Conservation (phyloP, 208 protist species). For the Trypanosoma brucei region DNA sequence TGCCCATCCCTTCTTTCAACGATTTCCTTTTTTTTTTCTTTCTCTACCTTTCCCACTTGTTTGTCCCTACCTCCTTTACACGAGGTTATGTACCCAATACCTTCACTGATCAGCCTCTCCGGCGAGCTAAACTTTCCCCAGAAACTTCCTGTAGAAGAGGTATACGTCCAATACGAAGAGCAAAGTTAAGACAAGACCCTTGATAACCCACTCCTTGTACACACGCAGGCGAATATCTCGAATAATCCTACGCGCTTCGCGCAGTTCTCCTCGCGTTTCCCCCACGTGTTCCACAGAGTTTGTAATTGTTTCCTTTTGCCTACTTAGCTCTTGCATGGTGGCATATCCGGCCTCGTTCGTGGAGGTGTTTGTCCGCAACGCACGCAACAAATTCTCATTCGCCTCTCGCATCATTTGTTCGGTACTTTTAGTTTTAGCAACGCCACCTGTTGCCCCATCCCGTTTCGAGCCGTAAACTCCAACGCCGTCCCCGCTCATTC, state of each 20-base stretch:
- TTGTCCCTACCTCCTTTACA: background rate
- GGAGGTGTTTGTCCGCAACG: conserved; percentile 47
- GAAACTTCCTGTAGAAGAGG: conserved; percentile 67
- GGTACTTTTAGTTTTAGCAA: background rate
- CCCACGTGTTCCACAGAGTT: conserved; percentile 49
- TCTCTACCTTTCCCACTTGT: background rate
- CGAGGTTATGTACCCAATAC: too few relatives aligned
- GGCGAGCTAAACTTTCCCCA: conserved; percentile 18
- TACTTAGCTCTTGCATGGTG: conserved; percentile 58
- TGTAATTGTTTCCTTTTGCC: conserved; percentile 66
- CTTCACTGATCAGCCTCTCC: too few relatives aligned
- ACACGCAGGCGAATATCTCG: conserved; percentile 62
- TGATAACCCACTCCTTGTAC: conserved; percentile 75
- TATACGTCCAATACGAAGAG: conserved; percentile 49
- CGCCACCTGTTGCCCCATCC: background rate
- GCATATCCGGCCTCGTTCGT: conserved; percentile 67
- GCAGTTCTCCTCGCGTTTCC: conserved; percentile 40
- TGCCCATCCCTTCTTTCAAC: too few relatives aligned
- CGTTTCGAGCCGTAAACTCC: too few relatives aligned
- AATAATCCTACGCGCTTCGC: conserved; percentile 50
- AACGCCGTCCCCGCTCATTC: too few relatives aligned
- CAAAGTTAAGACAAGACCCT: conserved; percentile 42
- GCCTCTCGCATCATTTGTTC: conserved; percentile 28
- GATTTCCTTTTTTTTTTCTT: too few relatives aligned
- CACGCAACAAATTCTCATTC: conserved; percentile 57